Evolutionary conservation across 108 stramenopile genomes (phyloP), one percentile per base, ranked within the genome.

Genomic region (Nitzschia sp.): DNA sequence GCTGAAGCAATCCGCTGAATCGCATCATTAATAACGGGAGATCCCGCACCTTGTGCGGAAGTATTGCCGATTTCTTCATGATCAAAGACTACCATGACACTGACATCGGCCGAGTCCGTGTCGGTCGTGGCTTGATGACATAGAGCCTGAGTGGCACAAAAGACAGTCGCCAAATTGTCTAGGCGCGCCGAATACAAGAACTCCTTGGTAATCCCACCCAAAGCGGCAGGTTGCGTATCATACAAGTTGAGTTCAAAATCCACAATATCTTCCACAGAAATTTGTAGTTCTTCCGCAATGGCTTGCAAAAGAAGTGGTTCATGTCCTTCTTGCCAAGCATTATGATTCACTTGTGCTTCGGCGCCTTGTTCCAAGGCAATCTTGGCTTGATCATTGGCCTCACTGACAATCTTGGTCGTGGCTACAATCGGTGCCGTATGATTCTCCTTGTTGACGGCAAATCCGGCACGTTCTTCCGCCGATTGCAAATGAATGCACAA

Each of bases 1-100:
- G 89, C 92, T 5, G 83, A 33, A 8, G 82, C 72, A 46, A 95
- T 81, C 47, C 94, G 85, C 23, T 76, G 76, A 15, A 98, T 72
- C 18, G 93, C 91, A 59, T 95, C 92, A 13, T 71, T 55, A 80
- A 96, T 88, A 24, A 96, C 86, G 33, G 95, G 92, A n/a, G 92
- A 93, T n/a, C 93, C 95, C 19, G 95, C 97, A 5, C 97, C 97
- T 46, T 95, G 87, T 4, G 87, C 74, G 53, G 86, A 89, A 25
- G 56, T 64, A 63, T 81, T 88, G 6, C 98, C 98, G 35, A 98
- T 84, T 79, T 98, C 98, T 71, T 98, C 98, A 70, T 98, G 96
- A 74, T 98, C 98, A 73, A 98, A 98, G 32, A 92, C 79, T 26
- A 86, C 85, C 9, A 90, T 74, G 66, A 96, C 45, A 29, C 81